Conservation (phyloP, 768 basidiomycete genomes). For the Grammothele lineata region DNA sequence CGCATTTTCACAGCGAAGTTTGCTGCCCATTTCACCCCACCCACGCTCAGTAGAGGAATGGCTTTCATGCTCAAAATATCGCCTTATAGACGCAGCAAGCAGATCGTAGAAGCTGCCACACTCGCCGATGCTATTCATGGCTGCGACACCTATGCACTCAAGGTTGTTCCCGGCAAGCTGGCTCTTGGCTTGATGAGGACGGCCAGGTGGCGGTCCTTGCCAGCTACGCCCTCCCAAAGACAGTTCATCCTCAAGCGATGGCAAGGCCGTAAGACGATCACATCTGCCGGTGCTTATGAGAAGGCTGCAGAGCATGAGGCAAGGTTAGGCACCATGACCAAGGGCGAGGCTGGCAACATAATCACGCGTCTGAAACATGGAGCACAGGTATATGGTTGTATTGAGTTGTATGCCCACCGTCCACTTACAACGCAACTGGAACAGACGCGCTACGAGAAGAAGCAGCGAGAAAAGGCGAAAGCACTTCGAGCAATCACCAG, state of each 20-base stretch:
- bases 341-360: conserved; percentile 76
- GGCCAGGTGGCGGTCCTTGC: conserved; percentile 60
- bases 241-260: conserved; percentile 51
- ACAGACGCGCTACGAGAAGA: conserved; percentile 56
- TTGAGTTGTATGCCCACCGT: not conserved
- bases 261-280: conserved; percentile 21
- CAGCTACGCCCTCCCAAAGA: conserved; percentile 62
- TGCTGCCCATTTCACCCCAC: conserved; percentile 51
- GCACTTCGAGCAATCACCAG: conserved; percentile 33
- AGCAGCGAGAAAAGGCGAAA: conserved; percentile 38
- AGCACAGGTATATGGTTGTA: conserved; percentile 47
- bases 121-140: conserved; percentile 60
- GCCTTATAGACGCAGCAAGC: conserved; percentile 42
- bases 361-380: conserved; percentile 77
- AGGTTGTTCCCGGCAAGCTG: conserved; percentile 48
- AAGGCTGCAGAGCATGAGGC: conserved; percentile 19
- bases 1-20: conserved; percentile 31
- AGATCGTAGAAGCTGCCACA: conserved; percentile 49
- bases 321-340: conserved; percentile 49
- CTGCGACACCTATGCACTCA: conserved; percentile 65
- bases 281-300: conserved; percentile 12
- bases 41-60: conserved; percentile 41
- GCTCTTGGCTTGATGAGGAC: conserved; percentile 54
- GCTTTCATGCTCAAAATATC: conserved; percentile 43
- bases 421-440: conserved; percentile 1